Base-by-base conservation (phyloP, 2,329 filamentous ascomycete species). In the Stagonosporopsis rhizophila region DNA sequence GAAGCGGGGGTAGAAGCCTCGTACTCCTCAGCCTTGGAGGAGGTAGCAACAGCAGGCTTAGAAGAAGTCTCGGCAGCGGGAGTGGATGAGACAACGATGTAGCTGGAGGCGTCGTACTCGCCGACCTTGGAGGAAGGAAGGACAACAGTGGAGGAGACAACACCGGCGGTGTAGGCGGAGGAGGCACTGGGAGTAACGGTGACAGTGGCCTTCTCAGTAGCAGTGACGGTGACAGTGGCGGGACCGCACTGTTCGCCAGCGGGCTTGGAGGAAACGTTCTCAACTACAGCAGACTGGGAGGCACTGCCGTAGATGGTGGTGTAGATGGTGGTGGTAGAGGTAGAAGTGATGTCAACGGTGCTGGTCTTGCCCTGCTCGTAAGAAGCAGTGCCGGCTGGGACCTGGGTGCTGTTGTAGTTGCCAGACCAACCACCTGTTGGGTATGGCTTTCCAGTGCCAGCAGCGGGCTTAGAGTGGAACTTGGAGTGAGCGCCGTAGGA, bases 191-290 rank as follows among this genome's bases (percentile, higher is more conserved):
- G 62, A 30, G 73, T 73, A 44, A 78, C 73, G 28, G 77, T 79
- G 49, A 79, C 70, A 28, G 77, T 77, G 45, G 78, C 73, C 56
- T 75, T 74, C 59, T 75, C 72, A 40, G 74, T 77, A 30, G 74
- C 74, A 45, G 78, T 79, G 39, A 78, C 72, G 52, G 70, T 72
- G 50, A 75, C 67, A 50, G 71, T 71, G 22, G 68, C 65, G 37
- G 53, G 53, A 40, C 71, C 71, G 54, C 66, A 73, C 42, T 60
- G 66, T 32, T 57, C 58, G 34, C 30, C 25, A 44, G 61, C 63
- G 38, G 51, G 44, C 34, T 59, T 59, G 38, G 61, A 62, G 28
- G 66, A 56, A 14, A 64, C 63, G 28, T 70, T 61, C 52, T 66
- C 66, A 44, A 60, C 52, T 34, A 58, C 54, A 32, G 41, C 62